Base-by-base conservation (phyloP, 495 filamentous ascomycete species). In the Melanomma pulvis-pyrius region DNA sequence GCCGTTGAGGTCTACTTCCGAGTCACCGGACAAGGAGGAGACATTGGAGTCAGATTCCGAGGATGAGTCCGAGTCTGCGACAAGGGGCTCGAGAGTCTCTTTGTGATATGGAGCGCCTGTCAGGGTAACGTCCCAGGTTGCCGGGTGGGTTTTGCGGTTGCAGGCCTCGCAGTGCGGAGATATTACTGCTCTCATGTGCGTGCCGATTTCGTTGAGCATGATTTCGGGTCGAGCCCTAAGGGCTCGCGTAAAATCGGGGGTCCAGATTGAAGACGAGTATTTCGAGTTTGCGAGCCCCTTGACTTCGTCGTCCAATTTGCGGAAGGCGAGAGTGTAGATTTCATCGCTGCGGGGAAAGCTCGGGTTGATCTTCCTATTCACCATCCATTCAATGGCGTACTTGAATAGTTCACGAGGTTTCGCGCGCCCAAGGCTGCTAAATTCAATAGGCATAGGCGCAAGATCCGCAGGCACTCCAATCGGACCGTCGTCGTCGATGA, bases 331-430 rank as follows among this genome's bases (percentile, higher is more conserved):
- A 25, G 79, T 62, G 69, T 92, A 97, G 11, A 92, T 76, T 2
- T 80, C 77, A 59, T 91, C 86, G 1, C 83, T 77, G 21, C 85
- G 81, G 2, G 82, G 77, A 69, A 93, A 96, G 0, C 82, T 86
- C 1, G 91, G 91, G 67, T 93, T 89, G 44, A 97, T 78, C 63
- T 88, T 86, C 70, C 85, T 87, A 59, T 87, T 85, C 1, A 96
- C 86, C 75, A 93, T 87, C 91, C 91, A 96, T 74, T 91, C 89
- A 0, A 97, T 80, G 0, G 84, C 90, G 68, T 88, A 84, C 41
- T 85, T 86, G 78, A 97, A 96, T 61, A 92, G 87, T 30, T 92
- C 87, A 57, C 88, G 88, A 0, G 88, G 74, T 46, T 90, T 87
- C 65, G 87, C 87, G 67, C 88, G 84, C 0, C 84, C 80, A 52